Conservation (phyloP, 2,329 filamentous ascomycete species). For the Magnaporthiopsis rhizophila region DNA sequence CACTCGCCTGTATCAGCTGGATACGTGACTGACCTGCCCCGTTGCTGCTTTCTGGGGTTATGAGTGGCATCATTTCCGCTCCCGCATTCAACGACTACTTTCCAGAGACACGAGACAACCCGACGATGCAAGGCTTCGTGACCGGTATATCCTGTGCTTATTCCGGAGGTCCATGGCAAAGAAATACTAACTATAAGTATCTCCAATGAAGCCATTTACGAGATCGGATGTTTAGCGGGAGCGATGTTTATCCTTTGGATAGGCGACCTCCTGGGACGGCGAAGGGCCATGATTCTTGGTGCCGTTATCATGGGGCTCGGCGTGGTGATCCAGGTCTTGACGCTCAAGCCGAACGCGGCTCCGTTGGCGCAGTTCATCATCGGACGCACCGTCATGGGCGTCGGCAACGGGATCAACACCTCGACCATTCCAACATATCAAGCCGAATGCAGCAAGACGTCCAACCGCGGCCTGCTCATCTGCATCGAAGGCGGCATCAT, state of each 20-base stretch:
- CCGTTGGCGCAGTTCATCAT: constrained; percentile 37
- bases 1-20: neutral
- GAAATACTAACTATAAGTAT: neutral
- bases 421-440: constrained; percentile 8
- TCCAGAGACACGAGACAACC: constrained; percentile 21
- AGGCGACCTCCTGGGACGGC: constrained; percentile 43
- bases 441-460: constrained; percentile 35
- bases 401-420: constrained; percentile 41
- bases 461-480: constrained; percentile 33
- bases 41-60: constrained; percentile 19
- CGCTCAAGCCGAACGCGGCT: constrained; percentile 10
- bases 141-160: constrained; percentile 17
- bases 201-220: constrained; percentile 31
- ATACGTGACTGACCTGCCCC: neutral
- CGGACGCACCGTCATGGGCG: constrained; percentile 41
- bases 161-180: too few relatives aligned
- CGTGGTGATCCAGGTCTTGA: constrained; percentile 46
- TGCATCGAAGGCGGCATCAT: constrained; percentile 37
- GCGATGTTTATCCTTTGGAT: constrained; percentile 40
- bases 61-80: constrained; percentile 46
- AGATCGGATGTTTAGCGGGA: constrained; percentile 35
- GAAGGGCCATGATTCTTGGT: constrained; percentile 49
- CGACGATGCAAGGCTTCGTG: constrained; percentile 38
- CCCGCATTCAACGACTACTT: constrained; percentile 41
- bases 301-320: constrained; percentile 51